Evolutionary conservation across 768 basidiomycete species (phyloP).

Genomic region (Mycena floridula): DNA sequence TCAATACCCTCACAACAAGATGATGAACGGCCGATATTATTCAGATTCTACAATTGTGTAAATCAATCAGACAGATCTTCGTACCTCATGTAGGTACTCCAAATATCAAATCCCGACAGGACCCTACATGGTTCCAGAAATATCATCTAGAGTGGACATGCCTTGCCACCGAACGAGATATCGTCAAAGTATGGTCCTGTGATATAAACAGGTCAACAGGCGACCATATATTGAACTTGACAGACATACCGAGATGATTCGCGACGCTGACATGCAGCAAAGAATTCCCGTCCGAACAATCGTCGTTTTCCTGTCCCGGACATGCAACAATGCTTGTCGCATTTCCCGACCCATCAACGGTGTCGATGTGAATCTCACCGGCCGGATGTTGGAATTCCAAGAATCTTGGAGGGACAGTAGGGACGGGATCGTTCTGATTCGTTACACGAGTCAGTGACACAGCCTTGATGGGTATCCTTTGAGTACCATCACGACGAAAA

Average conservation of each 20-base stretch:
- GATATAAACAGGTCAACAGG: too few relatives aligned
- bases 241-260: conserved; percentile 17
- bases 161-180: neutral
- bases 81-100: too few relatives aligned
- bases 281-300: conserved; percentile 19
- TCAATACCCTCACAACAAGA: too few relatives aligned
- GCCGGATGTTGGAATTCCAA: conserved; percentile 30
- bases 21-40: too few relatives aligned
- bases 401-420: conserved; percentile 27
- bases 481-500: neutral
- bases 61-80: too few relatives aligned
- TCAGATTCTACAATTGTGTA: too few relatives aligned
- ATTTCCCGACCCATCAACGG: conserved; percentile 21
- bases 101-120: too few relatives aligned
- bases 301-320: conserved; percentile 33
- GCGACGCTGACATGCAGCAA: conserved; percentile 11
- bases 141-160: too few relatives aligned
- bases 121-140: too few relatives aligned
- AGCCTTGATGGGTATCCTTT: conserved; percentile 10
- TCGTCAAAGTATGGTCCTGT: neutral
- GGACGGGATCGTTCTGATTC: conserved; percentile 39
- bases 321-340: conserved; percentile 23
- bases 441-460: conserved; percentile 25
- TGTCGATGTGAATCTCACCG: conserved; percentile 35
- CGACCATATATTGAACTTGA: too few relatives aligned